A percentile compares a stretch with the other conserved stretches of the same genome.
phyloP scores from a whole-genome alignment of 768 basidiomycete genomes.

The Termitomyces heimii region DNA sequence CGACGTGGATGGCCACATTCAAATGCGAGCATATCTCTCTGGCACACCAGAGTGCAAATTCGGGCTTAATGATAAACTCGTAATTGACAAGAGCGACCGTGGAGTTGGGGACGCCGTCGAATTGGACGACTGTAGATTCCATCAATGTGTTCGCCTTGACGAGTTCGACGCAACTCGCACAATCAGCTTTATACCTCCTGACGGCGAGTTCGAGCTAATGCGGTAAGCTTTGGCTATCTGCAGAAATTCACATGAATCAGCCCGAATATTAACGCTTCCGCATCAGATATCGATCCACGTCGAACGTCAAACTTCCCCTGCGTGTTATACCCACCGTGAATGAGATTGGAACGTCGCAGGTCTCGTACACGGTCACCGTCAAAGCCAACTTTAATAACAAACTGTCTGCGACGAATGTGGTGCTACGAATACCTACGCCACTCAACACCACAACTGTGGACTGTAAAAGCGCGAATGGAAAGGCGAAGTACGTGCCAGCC shows the following conservation, averaged over 20 bases:
- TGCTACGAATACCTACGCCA: constrained; percentile 93
- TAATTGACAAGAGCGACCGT: constrained; percentile 81
- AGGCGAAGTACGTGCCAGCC: constrained; percentile 95
- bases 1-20: constrained; percentile 95
- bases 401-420: constrained; percentile 87
- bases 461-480: constrained; percentile 86
- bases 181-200: constrained; percentile 96
- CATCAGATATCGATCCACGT: constrained; percentile 86
- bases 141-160: constrained; percentile 93
- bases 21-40: constrained; percentile 95
- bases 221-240: constrained; percentile 40
- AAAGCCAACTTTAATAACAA: constrained; percentile 90
- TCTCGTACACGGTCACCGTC: constrained; percentile 85
- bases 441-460: constrained; percentile 90
- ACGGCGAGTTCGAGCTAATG: constrained; percentile 99
- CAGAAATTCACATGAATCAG: not conserved
- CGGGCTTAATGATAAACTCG: constrained; percentile 96
- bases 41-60: constrained; percentile 99
- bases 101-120: constrained; percentile 80
- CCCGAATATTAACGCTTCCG: not conserved
- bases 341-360: constrained; percentile 88
- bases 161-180: constrained; percentile 93
- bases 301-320: constrained; percentile 93
- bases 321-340: constrained; percentile 86
- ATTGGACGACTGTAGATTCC: constrained; percentile 96